Evolutionary conservation across 129 eudicot species (phyloP).

Genomic region (Flaveria robusta): DNA sequence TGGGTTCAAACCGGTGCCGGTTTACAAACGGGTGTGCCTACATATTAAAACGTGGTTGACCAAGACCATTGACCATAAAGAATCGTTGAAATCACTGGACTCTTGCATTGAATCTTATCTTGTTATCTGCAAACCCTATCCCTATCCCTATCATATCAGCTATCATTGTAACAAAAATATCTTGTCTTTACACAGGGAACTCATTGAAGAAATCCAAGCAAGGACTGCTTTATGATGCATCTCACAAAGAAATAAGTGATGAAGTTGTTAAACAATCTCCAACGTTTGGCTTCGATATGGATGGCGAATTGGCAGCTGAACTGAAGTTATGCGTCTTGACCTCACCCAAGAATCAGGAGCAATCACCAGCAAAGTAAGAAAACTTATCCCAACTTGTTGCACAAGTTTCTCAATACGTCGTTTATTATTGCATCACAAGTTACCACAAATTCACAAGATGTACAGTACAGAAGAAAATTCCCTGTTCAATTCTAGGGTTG

Average conservation of each 20-base stretch:
- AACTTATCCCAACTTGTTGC: not conserved
- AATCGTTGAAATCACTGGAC: too few relatives aligned
- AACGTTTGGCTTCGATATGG: not conserved
- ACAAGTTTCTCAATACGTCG: not conserved
- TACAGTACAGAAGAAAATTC: not conserved
- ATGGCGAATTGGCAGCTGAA: not conserved
- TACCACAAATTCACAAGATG: conserved; percentile 21
- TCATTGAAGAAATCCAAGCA: too few relatives aligned
- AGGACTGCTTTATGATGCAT: conserved; percentile 51
- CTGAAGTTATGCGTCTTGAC: not conserved
- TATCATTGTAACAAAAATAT: too few relatives aligned
- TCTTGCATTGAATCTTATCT: too few relatives aligned
- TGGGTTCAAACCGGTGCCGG: too few relatives aligned
- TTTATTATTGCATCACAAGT: conserved; percentile 28
- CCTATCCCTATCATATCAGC: too few relatives aligned
- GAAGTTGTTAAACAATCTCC: conserved; percentile 19
- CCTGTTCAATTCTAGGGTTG: not conserved
- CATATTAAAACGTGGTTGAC: too few relatives aligned
- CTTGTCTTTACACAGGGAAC: too few relatives aligned
- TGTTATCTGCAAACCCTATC: too few relatives aligned
- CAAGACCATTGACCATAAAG: too few relatives aligned
- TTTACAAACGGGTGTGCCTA: too few relatives aligned
- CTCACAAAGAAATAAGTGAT: conserved; percentile 39
- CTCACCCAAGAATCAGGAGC: not conserved
- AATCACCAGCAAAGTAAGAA: not conserved